Evolutionary conservation across 768 basidiomycete species (phyloP).

Genomic region (Suillus discolor): DNA sequence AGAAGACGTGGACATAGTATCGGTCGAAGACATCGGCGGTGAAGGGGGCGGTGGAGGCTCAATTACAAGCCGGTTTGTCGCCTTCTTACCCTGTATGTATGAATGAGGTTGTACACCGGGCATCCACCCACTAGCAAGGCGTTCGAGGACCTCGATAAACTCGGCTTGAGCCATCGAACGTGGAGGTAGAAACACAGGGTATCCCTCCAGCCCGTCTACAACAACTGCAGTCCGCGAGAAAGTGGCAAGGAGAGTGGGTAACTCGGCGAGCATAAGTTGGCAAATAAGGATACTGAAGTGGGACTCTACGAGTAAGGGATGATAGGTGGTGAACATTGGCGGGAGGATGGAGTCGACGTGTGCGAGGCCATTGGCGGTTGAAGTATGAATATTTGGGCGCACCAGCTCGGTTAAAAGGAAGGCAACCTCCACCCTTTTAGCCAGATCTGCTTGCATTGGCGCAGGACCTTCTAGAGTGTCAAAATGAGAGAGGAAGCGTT

Average conservation of each 20-base stretch:
- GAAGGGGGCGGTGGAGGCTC: conserved; percentile 38
- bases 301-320: conserved; percentile 86
- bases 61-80: conserved; percentile 48
- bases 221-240: conserved; percentile 69
- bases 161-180: conserved; percentile 90
- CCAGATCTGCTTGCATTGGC: conserved; percentile 38
- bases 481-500: conserved; percentile 82
- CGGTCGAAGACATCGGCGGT: conserved; percentile 23
- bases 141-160: conserved; percentile 82
- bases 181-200: conserved; percentile 85
- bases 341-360: conserved; percentile 42
- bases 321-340: conserved; percentile 83
- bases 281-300: conserved; percentile 80
- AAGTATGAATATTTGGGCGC: conserved; percentile 58
- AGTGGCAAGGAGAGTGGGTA: conserved; percentile 58
- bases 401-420: conserved; percentile 68
- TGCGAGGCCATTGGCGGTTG: conserved; percentile 36
- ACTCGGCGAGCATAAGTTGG: conserved; percentile 77
- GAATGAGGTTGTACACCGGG: conserved; percentile 65
- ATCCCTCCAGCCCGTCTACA: conserved; percentile 84
- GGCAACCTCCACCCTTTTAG: conserved; percentile 62
- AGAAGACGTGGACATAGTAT: conserved; percentile 29
- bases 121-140: conserved; percentile 77
- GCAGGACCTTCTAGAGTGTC: conserved; percentile 62
- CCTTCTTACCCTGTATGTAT: conserved; percentile 32